Evolutionary conservation across 768 basidiomycete species (phyloP), one percentile per base, ranked within the genome.

Genomic region (Lactifluus piperatus): DNA sequence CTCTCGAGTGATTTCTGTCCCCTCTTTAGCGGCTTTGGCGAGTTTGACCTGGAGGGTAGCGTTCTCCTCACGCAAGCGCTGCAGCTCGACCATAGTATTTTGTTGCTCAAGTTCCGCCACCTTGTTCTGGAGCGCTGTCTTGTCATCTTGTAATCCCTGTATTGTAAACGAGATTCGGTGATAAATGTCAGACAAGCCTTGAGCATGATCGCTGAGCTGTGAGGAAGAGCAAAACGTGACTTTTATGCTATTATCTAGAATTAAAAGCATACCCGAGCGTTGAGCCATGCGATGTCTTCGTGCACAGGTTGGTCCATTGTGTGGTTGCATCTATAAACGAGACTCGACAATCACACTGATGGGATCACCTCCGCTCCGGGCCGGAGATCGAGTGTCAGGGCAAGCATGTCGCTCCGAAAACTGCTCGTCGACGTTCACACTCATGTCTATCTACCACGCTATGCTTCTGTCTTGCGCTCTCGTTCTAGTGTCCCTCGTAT

Each of bases 341-440:
- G n/a, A n/a, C n/a, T n/a, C n/a, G n/a, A n/a, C n/a, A n/a, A n/a
- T n/a, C n/a, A n/a, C n/a, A n/a, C n/a, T n/a, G n/a, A n/a, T n/a
- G n/a, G n/a, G n/a, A n/a, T n/a, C n/a, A n/a, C n/a, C n/a, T n/a
- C n/a, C n/a, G n/a, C n/a, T n/a, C n/a, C n/a, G 30, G 30, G 30
- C 30, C 30, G 30, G 30, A 32, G 10, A 32, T 32, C 30, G 30
- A 32, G 7, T 10, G 5, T 5, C 10, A 14, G 9, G 8, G 27
- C 24, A 13, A 45, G 22, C 16, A 63, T 57, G 54, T 63, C 54
- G 8, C 37, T 70, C 36, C 69, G 63, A 41, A 64, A 65, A 30
- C 74, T 82, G 1, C 72, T 89, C 45, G 81, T 94, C 46, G 91
- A 94, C 73, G 76, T 94, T 32, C 91, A 94, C 75, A 89, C 88